Base-by-base conservation (phyloP, 208 protist genomes). In the Trypanosoma scelopori region DNA sequence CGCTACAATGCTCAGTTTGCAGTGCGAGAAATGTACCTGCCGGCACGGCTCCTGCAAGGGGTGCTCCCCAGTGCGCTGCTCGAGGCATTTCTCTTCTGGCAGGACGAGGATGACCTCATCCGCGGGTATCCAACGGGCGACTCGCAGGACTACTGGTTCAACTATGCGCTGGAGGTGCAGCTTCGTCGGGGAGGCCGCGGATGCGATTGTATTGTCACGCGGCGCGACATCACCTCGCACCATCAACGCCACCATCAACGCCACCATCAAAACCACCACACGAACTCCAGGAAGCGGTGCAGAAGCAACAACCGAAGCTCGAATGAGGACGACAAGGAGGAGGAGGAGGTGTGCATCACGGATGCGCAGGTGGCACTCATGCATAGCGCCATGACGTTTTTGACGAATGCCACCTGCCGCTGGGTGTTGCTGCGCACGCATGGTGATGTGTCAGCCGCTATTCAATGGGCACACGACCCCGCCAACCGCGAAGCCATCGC, bases 81-180 rank as follows among this genome's bases (percentile, higher is more conserved):
- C 18, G 89, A 94, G 80, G 59, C 75, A 16, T 93, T 94, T 69
- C 77, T 83, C 35, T 75, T 94, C 41, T 94, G 89, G 89, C 84
- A 91, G 43, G 86, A 87, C 39, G 76, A 86, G 53, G 75, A 89
- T 42, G 50, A 35, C 22, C 23, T 3, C 9, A 46, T 94, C 47
- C 83, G 89, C 15, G 84, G 87, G n/a, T 89, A 93, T 66, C 58
- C 76, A 3, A 25, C 72, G n/a, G 65, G 66, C 7, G 83, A 80
- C 32, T 56, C 61, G 49, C 48, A 75, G 41, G 76, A 85, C 37
- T 81, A 79, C 56, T 91, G 87, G 82, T 91, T 89, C 60, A 76
- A 85, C 57, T 91, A 88, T 68, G 61, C 64, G 46, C 50, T 93
- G 22, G 82, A 91, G 57, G 57, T 93, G 7, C 65, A 75, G 28